Evolutionary conservation across 1,139 yeast species (phyloP), one percentile per base, ranked within the genome.

Genomic region (Pichia terricola): DNA sequence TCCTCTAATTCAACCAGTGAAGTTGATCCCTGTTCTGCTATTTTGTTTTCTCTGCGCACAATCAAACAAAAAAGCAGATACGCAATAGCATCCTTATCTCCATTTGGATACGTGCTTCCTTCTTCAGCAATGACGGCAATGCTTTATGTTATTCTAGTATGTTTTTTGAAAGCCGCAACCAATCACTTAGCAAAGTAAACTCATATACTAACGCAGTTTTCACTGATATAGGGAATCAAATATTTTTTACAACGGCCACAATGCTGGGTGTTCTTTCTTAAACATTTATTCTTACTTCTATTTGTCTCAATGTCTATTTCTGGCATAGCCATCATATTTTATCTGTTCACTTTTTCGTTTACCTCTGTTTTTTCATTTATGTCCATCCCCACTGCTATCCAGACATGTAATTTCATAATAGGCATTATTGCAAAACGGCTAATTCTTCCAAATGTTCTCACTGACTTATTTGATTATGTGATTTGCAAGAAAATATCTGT

Each of bases 391-490:
- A 41, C 77, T 0, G 65, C 76, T 27, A 58, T 77, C 26, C 82
- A 77, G 51, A 73, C 76, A 50, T 62, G 79, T 22, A 68, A 73
- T 4, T 66, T 70, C 34, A 60, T 79, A 8, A 69, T 84, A 3
- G 65, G 69, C n/a, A 63, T 75, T 36, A 53, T 79, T 5, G 69
- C 77, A 5, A 67, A 70, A n/a, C 55, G 66, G 32, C 50, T 77
- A 3, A 61, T 81, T n/a, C 65, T 80, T 57, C 84, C 87, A 0
- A 67, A 68, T 9, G 77, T 84, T 5, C 70, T 79, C 47, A 66
- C 66, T 30, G 59, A 66, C 35, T 65, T 79, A 2, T 82, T 81
- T 58, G 89, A 82, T 53, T 68, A 70, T 7, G 73, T 81, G 0
- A 55, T 83, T 16, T 16, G 22, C 22, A 16, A 16, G 22, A 16